These are phyloP conservation scores for Picochlorum sp. DNA, from an alignment of 139 green algal species.

Conservation along the genomic window DNA sequence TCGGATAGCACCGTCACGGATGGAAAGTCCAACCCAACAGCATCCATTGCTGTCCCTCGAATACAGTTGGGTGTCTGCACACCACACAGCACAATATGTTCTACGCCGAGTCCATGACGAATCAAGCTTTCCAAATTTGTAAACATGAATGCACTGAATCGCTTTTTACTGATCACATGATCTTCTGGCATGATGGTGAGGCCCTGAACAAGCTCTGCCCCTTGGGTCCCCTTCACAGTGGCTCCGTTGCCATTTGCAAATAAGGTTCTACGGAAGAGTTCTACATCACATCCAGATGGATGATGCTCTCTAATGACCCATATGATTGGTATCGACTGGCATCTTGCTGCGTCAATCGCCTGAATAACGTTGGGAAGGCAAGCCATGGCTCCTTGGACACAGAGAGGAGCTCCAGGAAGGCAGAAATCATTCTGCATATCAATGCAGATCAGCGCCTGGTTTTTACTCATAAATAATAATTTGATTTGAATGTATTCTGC, in stretches of 20 bases:
- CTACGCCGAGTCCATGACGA: not conserved
- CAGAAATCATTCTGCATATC: slow-evolving; percentile 11
- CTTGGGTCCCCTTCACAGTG: not conserved
- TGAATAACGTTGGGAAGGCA: not conserved
- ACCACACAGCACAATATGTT: slow-evolving; percentile 15
- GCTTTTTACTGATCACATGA: not conserved
- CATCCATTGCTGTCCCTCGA: slow-evolving; percentile 60
- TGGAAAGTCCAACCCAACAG: slow-evolving; percentile 53
- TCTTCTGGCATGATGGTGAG: not conserved
- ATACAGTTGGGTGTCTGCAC: slow-evolving; percentile 79
- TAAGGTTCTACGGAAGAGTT: not conserved
- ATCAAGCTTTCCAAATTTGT: not conserved
- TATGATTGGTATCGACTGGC: not conserved
- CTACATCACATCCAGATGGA: not conserved
- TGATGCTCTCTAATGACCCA: slow-evolving; percentile 10
- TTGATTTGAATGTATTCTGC: no score
- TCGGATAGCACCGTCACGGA: slow-evolving; percentile 46
- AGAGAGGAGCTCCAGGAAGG: not conserved
- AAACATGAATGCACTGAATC: slow-evolving; percentile 1
- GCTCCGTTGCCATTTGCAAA: not conserved
- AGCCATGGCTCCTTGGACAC: slow-evolving; percentile 1
- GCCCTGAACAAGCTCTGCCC: not conserved
- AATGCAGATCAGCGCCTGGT: not conserved
- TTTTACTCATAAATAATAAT: not conserved
- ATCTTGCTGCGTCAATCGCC: not conserved